Evolutionary conservation across 2,329 filamentous ascomycete species (phyloP).

Genomic region (Fusarium devonianum): DNA sequence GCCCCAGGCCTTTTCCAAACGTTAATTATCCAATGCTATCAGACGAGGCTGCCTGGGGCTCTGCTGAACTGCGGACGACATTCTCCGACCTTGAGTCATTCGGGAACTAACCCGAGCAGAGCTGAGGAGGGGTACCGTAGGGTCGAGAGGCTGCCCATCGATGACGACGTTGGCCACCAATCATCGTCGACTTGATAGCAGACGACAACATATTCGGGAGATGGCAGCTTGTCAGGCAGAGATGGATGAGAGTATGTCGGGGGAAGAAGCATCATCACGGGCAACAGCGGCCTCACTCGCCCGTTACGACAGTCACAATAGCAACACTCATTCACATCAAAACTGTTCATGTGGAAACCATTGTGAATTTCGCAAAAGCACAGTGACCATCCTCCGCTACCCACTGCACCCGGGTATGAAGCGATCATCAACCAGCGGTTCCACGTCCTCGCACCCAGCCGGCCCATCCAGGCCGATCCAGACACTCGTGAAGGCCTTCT

Average conservation of each 20-base stretch:
- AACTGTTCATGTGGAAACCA: constrained; percentile 58
- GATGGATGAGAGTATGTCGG: not conserved
- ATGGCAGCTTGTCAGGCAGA: not conserved
- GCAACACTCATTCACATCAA: constrained; percentile 27
- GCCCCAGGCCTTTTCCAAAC: constrained; percentile 9
- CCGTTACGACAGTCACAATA: constrained; percentile 30
- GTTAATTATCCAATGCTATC: not conserved
- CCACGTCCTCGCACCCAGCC: constrained; percentile 66
- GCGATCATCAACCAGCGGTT: constrained; percentile 69
- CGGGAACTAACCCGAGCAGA: constrained; percentile 1
- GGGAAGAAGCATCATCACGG: not conserved
- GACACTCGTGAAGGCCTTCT: constrained; percentile 66
- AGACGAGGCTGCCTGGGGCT: constrained; percentile 12
- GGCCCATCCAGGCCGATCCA: constrained; percentile 46
- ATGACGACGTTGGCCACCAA: constrained; percentile 24
- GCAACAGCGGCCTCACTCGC: not conserved
- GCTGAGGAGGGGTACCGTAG: constrained; percentile 18
- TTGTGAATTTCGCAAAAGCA: constrained; percentile 67
- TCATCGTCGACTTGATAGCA: not conserved
- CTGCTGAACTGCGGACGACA: not conserved
- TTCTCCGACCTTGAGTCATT: constrained; percentile 26
- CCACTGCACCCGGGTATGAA: constrained; percentile 65
- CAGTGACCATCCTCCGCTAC: constrained; percentile 56
- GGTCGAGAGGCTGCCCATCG: constrained; percentile 12
- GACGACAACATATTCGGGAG: not conserved